Conservation (phyloP, 2,329 filamentous ascomycete species). For the Hypoxylon rubiginosum region DNA sequence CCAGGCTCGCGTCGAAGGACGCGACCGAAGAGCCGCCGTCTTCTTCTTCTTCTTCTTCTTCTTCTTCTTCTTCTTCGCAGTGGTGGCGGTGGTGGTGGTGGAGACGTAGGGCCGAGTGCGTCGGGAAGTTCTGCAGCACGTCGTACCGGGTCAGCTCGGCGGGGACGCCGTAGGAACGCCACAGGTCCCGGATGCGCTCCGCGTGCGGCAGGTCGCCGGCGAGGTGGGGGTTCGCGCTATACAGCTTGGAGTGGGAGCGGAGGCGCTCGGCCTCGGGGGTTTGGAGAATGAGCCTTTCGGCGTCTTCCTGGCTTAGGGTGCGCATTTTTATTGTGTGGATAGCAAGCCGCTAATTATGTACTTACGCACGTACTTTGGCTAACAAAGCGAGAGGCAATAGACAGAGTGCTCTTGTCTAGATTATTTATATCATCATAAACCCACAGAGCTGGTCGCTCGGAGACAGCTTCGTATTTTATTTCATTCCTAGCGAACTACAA, state of each 20-base stretch:
- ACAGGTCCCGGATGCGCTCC: conserved; percentile 43
- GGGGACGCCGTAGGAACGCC: conserved; percentile 43
- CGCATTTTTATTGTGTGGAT: conserved; percentile 18
- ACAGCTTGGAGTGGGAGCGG: conserved; percentile 42
- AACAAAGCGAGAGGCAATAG: background rate
- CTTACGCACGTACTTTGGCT: background rate
- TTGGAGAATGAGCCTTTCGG: conserved; percentile 41
- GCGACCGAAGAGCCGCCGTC: conserved; percentile 22
- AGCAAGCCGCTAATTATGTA: conserved; percentile 15
- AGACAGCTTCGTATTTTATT: background rate
- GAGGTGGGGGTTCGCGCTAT: conserved; percentile 42
- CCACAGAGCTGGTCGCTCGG: conserved; percentile 1
- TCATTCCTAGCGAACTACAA: background rate
- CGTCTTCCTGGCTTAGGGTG: conserved; percentile 41
- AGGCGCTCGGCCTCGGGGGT: conserved; percentile 36
- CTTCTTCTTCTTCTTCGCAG: no score
- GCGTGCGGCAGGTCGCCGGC: conserved; percentile 45
- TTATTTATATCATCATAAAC: conserved; percentile 2
- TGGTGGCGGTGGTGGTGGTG: no score
- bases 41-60: no score
- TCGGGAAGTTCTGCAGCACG: conserved; percentile 67
- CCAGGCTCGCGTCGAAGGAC: conserved; percentile 19
- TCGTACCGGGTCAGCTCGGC: conserved; percentile 59
- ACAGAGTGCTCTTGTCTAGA: conserved; percentile 7
- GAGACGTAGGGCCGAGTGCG: conserved; percentile 50